Conservation (phyloP, 2,329 filamentous ascomycete genomes). For the Cadophora sp. region DNA sequence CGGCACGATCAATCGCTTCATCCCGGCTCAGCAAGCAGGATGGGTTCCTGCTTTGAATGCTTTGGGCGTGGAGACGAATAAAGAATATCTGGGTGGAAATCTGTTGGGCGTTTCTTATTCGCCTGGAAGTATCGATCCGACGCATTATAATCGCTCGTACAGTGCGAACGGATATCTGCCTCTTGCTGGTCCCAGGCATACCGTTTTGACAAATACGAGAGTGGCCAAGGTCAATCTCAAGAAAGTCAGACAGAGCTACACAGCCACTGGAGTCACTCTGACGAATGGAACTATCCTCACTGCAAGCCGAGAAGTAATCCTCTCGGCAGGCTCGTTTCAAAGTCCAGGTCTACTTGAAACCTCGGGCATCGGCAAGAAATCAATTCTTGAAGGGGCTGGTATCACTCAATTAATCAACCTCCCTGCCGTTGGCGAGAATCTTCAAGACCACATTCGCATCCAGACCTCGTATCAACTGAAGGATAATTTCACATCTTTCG, state of each 20-base stretch:
- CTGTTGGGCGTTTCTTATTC: constrained; percentile 58
- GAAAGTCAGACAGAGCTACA: constrained; percentile 14
- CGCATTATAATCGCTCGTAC: constrained; percentile 56
- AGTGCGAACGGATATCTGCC: constrained; percentile 54
- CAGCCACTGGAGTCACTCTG: constrained; percentile 32
- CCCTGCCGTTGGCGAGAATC: constrained; percentile 58
- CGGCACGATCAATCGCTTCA: constrained; percentile 49
- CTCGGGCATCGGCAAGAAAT: constrained; percentile 55
- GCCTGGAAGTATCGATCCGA: constrained; percentile 55
- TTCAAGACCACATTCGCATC: constrained; percentile 51
- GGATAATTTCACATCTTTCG: constrained; percentile 29
- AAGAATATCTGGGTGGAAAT: constrained; percentile 56
- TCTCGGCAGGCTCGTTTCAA: constrained; percentile 58
- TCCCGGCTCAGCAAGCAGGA: constrained; percentile 50
- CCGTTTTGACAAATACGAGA: constrained; percentile 83
- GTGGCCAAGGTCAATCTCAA: constrained; percentile 73
- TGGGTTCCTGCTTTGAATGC: constrained; percentile 55
- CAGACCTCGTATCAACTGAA: constrained; percentile 37
- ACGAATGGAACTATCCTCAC: constrained; percentile 23
- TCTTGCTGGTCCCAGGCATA: constrained; percentile 63
- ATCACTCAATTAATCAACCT: constrained; percentile 52
- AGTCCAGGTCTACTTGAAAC: constrained; percentile 59
- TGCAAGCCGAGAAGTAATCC: constrained; percentile 51
- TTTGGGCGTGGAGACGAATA: constrained; percentile 50
- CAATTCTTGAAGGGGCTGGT: constrained; percentile 51